A percentile compares a stretch with the other conserved stretches of the same genome.
Evolutionary conservation across 2,329 filamentous ascomycete species (phyloP).

Genomic region (Fusarium cyanostomum): DNA sequence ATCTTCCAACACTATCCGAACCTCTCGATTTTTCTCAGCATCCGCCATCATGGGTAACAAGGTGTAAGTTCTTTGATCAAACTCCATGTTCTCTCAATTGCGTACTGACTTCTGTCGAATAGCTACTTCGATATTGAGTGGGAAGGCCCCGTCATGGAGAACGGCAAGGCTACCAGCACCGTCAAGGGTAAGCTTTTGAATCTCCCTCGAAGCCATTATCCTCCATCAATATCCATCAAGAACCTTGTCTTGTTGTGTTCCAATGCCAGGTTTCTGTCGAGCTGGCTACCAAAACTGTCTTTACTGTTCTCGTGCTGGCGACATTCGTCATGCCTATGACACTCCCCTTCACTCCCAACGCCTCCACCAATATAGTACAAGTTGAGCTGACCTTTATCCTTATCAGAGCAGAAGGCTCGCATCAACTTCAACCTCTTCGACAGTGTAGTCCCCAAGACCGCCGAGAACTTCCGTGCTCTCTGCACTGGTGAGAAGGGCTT

Average conservation of each 20-base stretch:
- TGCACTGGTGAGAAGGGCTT: constrained; percentile 84
- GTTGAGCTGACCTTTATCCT: constrained; percentile 32
- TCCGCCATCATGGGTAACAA: constrained; percentile 76
- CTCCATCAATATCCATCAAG: constrained; percentile 3
- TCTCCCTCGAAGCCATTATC: constrained; percentile 1
- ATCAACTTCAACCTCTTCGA: constrained; percentile 92
- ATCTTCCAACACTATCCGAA: constrained; percentile 52
- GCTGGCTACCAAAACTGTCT: neutral
- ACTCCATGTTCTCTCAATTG: constrained; percentile 19
- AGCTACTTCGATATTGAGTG: constrained; percentile 79
- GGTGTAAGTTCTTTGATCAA: constrained; percentile 63
- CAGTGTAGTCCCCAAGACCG: constrained; percentile 87
- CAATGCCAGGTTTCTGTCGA: neutral
- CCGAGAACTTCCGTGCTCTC: constrained; percentile 84
- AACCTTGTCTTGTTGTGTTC: neutral
- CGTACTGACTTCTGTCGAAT: constrained; percentile 35
- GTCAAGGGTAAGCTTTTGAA: constrained; percentile 65
- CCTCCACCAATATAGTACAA: neutral
- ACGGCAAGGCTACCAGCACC: constrained; percentile 61
- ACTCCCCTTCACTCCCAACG: constrained; percentile 19
- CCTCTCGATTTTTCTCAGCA: constrained; percentile 58
- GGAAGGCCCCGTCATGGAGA: constrained; percentile 76
- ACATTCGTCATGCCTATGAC: constrained; percentile 12
- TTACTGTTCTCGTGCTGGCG: neutral
- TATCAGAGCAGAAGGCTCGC: constrained; percentile 74